A percentile compares a stretch with the other conserved stretches of the same genome.
These are phyloP conservation scores for Trypanosoma grayi DNA, from an alignment of 208 protist genomes.

Conservation along the genomic window DNA sequence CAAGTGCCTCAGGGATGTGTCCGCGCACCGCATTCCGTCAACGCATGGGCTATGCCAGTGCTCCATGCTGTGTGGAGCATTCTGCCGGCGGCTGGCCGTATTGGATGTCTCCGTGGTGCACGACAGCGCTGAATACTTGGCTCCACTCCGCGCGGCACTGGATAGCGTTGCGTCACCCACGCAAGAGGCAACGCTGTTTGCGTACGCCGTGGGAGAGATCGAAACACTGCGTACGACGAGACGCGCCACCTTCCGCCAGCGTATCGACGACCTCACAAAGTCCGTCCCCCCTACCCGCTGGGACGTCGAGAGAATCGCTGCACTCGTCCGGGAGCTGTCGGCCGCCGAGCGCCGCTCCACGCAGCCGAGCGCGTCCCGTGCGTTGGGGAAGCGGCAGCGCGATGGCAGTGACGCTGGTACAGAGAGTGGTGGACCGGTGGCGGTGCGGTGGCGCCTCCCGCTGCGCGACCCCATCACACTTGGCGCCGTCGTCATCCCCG, in stretches of 20 bases:
- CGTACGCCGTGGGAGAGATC: slow-evolving; percentile 54
- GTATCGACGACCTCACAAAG: slow-evolving; percentile 34
- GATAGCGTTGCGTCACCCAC: background rate
- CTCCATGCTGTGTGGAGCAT: slow-evolving; percentile 25
- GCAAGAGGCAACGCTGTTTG: slow-evolving; percentile 19
- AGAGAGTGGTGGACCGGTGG: background rate
- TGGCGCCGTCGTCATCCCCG: slow-evolving; percentile 45
- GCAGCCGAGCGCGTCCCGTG: background rate
- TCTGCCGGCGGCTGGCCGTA: slow-evolving; percentile 15
- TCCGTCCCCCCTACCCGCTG: slow-evolving; percentile 23
- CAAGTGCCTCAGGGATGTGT: background rate
- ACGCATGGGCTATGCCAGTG: slow-evolving; percentile 14
- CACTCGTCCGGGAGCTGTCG: slow-evolving; percentile 15
- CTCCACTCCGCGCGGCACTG: slow-evolving; percentile 13
- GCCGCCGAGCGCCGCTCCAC: background rate
- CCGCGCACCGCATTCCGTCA: background rate
- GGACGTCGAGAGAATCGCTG: slow-evolving; percentile 29
- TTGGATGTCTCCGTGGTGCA: slow-evolving; percentile 4
- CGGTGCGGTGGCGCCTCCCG: slow-evolving; percentile 28
- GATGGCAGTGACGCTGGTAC: slow-evolving; percentile 18
- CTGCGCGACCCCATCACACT: slow-evolving; percentile 70
- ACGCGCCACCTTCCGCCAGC: slow-evolving; percentile 26
- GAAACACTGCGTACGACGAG: slow-evolving; percentile 38
- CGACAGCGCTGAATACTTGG: slow-evolving; percentile 8
- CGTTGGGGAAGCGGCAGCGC: slow-evolving; percentile 27